phyloP scores from a whole-genome alignment of 2,329 filamentous ascomycete genomes.

The Hypoxylon rubiginosum region DNA sequence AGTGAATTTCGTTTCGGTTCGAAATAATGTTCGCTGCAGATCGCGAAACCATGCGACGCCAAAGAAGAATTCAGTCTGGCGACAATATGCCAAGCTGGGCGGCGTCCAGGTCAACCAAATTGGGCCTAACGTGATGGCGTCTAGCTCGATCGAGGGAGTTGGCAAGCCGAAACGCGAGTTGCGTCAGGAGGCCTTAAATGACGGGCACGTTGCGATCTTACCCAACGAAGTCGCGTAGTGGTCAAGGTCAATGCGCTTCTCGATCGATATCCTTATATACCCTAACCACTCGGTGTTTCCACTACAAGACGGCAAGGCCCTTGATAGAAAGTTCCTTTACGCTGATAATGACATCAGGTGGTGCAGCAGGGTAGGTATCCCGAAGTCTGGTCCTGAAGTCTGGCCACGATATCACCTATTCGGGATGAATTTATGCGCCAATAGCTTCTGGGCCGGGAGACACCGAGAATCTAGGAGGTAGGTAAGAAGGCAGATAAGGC shows the following conservation, averaged over 20 bases:
- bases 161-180: conserved; percentile 44
- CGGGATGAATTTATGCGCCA: conserved; percentile 1
- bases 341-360: conserved; percentile 19
- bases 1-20: conserved; percentile 8
- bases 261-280: conserved; percentile 31
- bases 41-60: not conserved
- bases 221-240: conserved; percentile 33
- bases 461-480: not conserved
- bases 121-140: conserved; percentile 16
- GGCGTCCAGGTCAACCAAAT: conserved; percentile 13
- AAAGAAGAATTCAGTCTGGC: conserved; percentile 17
- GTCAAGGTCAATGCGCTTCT: conserved; percentile 31
- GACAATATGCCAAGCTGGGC: conserved; percentile 14
- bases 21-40: not conserved
- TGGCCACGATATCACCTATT: conserved; percentile 5
- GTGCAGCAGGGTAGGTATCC: not conserved
- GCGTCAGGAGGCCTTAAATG: conserved; percentile 44
- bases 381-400: too few species aligned
- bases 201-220: conserved; percentile 28
- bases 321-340: conserved; percentile 34
- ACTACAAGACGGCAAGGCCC: conserved; percentile 10
- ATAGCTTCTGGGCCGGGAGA: conserved; percentile 4
- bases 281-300: conserved; percentile 25
- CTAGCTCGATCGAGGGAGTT: conserved; percentile 36
- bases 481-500: conserved; percentile 3